Percentiles rank a stretch among this genome's conserved stretches.
Evolutionary conservation across 2,329 filamentous ascomycete genomes (phyloP).

Genomic region (Xenoacremonium recifei): DNA sequence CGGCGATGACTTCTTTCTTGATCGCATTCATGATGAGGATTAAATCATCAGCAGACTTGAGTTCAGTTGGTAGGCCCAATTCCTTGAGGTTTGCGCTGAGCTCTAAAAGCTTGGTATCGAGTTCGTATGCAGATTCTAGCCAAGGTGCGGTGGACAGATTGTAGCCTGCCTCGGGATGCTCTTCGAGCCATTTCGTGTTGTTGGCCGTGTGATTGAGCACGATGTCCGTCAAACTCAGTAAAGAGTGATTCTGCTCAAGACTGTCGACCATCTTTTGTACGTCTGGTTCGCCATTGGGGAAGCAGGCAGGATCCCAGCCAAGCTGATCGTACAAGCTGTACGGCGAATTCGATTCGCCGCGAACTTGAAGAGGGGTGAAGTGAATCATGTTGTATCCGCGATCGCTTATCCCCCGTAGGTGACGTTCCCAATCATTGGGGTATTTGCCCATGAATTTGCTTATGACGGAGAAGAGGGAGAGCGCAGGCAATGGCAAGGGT

Average conservation of each 20-base stretch:
- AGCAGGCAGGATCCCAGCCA: slow-evolving; percentile 76
- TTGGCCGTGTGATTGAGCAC: slow-evolving; percentile 98
- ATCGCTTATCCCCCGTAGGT: slow-evolving; percentile 82
- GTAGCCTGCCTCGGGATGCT: slow-evolving; percentile 94
- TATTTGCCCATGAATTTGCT: slow-evolving; percentile 98
- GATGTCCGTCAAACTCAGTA: slow-evolving; percentile 90
- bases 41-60: slow-evolving; percentile 71
- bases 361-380: slow-evolving; percentile 89
- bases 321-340: slow-evolving; percentile 96
- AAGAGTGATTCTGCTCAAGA: slow-evolving; percentile 80
- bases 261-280: slow-evolving; percentile 72
- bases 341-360: slow-evolving; percentile 89
- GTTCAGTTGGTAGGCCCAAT: slow-evolving; percentile 72
- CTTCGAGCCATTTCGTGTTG: slow-evolving; percentile 90
- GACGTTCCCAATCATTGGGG: slow-evolving; percentile 84
- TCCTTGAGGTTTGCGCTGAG: slow-evolving; percentile 72
- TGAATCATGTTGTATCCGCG: slow-evolving; percentile 99
- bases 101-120: slow-evolving; percentile 65
- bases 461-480: slow-evolving; percentile 90
- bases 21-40: slow-evolving; percentile 79
- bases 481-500: slow-evolving; percentile 76
- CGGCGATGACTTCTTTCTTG: slow-evolving; percentile 75
- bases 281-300: slow-evolving; percentile 83
- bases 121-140: slow-evolving; percentile 62
- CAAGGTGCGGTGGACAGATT: slow-evolving; percentile 87